Conservation (phyloP, 495 filamentous ascomycete genomes). For the Sordaria brevicollis region DNA sequence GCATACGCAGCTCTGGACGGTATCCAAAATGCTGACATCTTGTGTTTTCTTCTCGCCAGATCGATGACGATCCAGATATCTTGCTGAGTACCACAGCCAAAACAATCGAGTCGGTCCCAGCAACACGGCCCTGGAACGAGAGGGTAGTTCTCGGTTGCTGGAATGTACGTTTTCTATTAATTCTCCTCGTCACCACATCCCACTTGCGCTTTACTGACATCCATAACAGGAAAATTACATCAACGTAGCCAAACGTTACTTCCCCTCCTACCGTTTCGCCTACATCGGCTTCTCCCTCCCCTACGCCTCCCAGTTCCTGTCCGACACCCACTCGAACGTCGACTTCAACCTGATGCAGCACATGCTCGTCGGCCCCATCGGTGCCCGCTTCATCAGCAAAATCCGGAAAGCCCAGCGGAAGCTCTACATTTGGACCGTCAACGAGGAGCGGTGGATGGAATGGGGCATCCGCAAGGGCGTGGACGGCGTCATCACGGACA, state of each 20-base stretch:
- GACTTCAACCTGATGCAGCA: conserved; percentile 66
- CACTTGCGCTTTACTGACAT: background rate
- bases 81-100: conserved; percentile 56
- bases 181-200: background rate
- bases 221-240: conserved; percentile 47
- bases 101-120: conserved; percentile 44
- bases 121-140: conserved; percentile 51
- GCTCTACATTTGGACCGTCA: conserved; percentile 79
- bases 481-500: conserved; percentile 48
- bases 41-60: conserved; percentile 22
- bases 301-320: conserved; percentile 61
- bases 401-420: conserved; percentile 41
- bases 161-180: conserved; percentile 40
- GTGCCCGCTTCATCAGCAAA: conserved; percentile 53
- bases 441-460: conserved; percentile 61
- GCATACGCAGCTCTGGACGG: no score
- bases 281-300: conserved; percentile 62
- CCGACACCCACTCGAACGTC: conserved; percentile 38
- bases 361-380: conserved; percentile 52
- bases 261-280: conserved; percentile 57
- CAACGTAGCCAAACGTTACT: conserved; percentile 43
- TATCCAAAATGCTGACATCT: conserved; percentile 1
- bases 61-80: conserved; percentile 57
- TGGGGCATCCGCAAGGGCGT: conserved; percentile 47
- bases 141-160: conserved; percentile 73